A percentile compares a stretch with the other conserved stretches of the same genome.
These are phyloP conservation scores for Pythium scleroteichum DNA, from an alignment of 352 stramenopile genomes.

Conservation along the genomic window DNA sequence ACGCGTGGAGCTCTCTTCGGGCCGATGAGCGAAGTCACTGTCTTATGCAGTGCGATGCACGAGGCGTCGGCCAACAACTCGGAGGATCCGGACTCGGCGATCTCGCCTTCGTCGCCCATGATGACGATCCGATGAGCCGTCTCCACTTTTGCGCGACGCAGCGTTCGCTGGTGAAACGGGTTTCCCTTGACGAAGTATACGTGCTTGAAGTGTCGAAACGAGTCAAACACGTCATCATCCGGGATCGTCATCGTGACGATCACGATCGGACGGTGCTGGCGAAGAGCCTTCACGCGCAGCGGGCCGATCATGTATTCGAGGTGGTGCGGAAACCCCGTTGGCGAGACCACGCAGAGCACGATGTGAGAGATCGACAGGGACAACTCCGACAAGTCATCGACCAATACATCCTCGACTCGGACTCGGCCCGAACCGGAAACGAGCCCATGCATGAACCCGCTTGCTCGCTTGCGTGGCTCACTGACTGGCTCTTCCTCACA, in stretches of 20 bases:
- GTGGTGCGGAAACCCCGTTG: constrained; percentile 62
- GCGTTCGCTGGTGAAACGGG: constrained; percentile 53
- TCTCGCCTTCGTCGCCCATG: constrained; percentile 58
- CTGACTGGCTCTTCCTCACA: constrained; percentile 12
- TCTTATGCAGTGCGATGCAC: constrained; percentile 83
- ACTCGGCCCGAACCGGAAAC: constrained; percentile 7
- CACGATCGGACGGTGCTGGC: constrained; percentile 70
- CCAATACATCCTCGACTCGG: constrained; percentile 45
- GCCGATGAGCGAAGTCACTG: constrained; percentile 67
- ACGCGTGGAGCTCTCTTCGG: constrained; percentile 56
- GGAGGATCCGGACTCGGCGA: constrained; percentile 56
- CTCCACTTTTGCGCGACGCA: constrained; percentile 66
- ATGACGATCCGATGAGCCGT: constrained; percentile 72
- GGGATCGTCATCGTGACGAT: constrained; percentile 63
- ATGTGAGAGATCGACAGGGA: constrained; percentile 58
- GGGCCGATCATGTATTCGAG: constrained; percentile 80
- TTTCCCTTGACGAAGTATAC: constrained; percentile 75
- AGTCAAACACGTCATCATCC: constrained; percentile 56
- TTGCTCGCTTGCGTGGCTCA: background rate
- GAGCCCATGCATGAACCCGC: constrained; percentile 23
- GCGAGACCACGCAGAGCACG: constrained; percentile 66
- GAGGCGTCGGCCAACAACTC: constrained; percentile 78
- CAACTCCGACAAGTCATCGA: constrained; percentile 54
- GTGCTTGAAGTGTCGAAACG: constrained; percentile 68
- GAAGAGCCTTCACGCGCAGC: constrained; percentile 65